These are phyloP conservation scores for Endotrypanum monterogeii DNA, from an alignment of 208 protist species.

Conservation along the genomic window DNA sequence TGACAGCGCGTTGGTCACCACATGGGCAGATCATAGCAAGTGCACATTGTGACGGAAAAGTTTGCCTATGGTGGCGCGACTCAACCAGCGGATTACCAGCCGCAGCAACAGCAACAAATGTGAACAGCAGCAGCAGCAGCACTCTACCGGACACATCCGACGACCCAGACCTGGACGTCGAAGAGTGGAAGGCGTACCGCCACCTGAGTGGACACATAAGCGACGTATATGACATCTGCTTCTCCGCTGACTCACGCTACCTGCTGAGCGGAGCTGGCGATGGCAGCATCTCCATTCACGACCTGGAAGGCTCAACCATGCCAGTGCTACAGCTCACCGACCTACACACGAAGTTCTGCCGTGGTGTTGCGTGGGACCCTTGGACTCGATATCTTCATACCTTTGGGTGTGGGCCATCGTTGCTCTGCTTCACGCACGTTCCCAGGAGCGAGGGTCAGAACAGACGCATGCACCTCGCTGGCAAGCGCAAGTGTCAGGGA, in stretches of 20 bases:
- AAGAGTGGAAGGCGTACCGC: conserved; percentile 88
- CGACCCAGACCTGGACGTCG: conserved; percentile 22
- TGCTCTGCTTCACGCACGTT: conserved; percentile 71
- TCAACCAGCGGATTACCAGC: conserved; percentile 13
- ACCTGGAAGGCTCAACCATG: conserved; percentile 66
- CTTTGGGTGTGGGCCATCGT: conserved; percentile 70
- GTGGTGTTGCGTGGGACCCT: conserved; percentile 87
- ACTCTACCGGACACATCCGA: background rate
- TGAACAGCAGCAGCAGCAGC: background rate
- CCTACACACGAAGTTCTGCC: conserved; percentile 80
- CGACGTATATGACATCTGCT: conserved; percentile 87
- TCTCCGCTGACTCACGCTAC: conserved; percentile 84
- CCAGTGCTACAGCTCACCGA: conserved; percentile 72
- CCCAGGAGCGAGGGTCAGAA: conserved; percentile 24
- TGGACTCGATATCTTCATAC: conserved; percentile 70
- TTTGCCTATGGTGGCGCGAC: conserved; percentile 87
- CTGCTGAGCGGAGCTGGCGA: conserved; percentile 75
- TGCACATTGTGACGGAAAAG: conserved; percentile 81
- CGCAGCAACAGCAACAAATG: background rate
- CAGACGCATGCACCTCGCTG: conserved; percentile 50
- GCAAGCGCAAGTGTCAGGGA: conserved; percentile 61
- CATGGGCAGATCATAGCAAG: conserved; percentile 79
- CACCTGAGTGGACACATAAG: conserved; percentile 84
- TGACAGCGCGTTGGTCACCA: conserved; percentile 85
- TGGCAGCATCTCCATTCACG: conserved; percentile 82